Evolutionary conservation across 768 basidiomycete species (phyloP).

Genomic region (Termitomyces sp.): DNA sequence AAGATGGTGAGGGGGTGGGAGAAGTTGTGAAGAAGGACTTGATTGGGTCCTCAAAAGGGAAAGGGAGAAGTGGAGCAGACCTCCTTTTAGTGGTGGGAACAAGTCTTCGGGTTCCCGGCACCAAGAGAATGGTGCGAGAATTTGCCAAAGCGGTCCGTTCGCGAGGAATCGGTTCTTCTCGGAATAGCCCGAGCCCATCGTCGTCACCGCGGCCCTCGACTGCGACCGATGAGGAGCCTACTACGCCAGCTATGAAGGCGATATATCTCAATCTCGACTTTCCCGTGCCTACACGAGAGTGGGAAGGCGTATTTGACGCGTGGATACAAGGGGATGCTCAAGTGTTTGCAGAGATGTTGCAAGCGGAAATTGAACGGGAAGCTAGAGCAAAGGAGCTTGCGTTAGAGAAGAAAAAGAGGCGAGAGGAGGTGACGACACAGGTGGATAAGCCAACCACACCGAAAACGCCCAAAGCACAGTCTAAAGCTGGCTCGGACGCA

Average conservation of each 20-base stretch:
- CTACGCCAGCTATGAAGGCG: conserved; percentile 56
- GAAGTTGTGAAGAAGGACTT: conserved; percentile 80
- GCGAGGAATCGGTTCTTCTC: conserved; percentile 36
- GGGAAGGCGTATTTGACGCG: conserved; percentile 87
- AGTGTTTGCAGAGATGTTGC: conserved; percentile 61
- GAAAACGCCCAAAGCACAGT: not conserved
- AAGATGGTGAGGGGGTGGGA: conserved; percentile 84
- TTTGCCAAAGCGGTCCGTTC: conserved; percentile 75
- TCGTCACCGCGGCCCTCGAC: conserved; percentile 46
- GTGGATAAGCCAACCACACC: not conserved
- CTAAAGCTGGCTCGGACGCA: conserved; percentile 1
- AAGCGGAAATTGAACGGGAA: conserved; percentile 56
- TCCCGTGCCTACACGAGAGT: conserved; percentile 79
- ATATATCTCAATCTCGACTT: conserved; percentile 88
- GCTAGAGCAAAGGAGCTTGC: conserved; percentile 49
- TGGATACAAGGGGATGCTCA: conserved; percentile 92
- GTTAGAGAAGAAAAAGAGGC: conserved; percentile 52
- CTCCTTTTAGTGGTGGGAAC: conserved; percentile 88
- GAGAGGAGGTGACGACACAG: conserved; percentile 43
- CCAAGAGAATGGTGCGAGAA: conserved; percentile 88
- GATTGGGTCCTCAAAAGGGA: conserved; percentile 64
- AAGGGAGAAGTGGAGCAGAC: conserved; percentile 73
- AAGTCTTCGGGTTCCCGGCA: conserved; percentile 84
- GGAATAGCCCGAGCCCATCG: conserved; percentile 37
- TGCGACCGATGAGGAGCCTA: conserved; percentile 45